Percentiles rank a stretch among this genome's conserved stretches.
phyloP scores from a whole-genome alignment of 2,329 filamentous ascomycete species.

The Alternaria atra region DNA sequence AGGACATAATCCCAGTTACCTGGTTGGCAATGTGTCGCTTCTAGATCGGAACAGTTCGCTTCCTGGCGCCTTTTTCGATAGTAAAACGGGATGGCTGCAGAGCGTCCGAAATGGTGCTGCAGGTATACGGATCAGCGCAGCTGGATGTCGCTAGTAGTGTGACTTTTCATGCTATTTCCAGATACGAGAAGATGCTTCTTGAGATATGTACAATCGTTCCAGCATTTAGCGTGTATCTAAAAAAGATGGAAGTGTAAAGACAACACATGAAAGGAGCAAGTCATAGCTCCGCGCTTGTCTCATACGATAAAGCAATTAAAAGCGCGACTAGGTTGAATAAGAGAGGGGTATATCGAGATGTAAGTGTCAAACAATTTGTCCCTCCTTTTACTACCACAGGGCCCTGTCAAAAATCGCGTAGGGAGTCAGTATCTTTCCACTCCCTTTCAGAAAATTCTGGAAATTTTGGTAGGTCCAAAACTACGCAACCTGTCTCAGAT shows the following conservation, averaged over 20 bases:
- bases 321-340: background rate
- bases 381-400: background rate
- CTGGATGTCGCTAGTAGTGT: background rate
- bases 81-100: background rate
- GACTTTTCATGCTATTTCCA: background rate
- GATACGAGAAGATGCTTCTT: background rate
- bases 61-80: background rate
- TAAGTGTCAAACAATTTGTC: background rate
- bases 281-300: background rate
- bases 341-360: background rate
- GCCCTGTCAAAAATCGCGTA: background rate
- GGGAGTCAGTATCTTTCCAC: background rate
- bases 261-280: background rate
- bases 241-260: background rate
- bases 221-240: background rate
- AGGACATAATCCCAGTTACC: background rate
- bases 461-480: background rate
- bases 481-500: background rate
- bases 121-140: background rate
- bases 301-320: background rate
- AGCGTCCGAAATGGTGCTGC: background rate
- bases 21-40: background rate
- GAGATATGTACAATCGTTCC: background rate
- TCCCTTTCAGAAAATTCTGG: background rate
- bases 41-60: background rate